These are phyloP conservation scores for Pseudogymnoascus sp. DNA, from an alignment of 2,329 filamentous ascomycete genomes.

Conservation along the genomic window DNA sequence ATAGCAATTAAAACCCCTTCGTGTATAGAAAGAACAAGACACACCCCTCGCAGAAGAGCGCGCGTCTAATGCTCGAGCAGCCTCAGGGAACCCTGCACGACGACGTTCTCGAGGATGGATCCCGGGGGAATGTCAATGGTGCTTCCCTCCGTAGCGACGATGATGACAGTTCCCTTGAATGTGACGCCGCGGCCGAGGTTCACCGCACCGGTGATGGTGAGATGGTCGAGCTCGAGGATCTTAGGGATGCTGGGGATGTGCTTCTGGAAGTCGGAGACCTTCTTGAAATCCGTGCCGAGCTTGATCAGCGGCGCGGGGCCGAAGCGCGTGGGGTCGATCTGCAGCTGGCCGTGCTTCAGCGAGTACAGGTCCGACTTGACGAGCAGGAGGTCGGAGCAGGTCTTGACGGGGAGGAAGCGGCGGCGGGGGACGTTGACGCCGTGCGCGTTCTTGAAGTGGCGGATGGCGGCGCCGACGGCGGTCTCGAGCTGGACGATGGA, in stretches of 20 bases:
- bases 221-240: slow-evolving; percentile 85
- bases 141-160: slow-evolving; percentile 93
- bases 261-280: slow-evolving; percentile 94
- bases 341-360: slow-evolving; percentile 93
- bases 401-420: slow-evolving; percentile 99
- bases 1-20: background rate
- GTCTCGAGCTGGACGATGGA: slow-evolving; percentile 98
- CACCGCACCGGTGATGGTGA: slow-evolving; percentile 95
- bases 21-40: background rate
- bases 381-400: slow-evolving; percentile 97
- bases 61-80: slow-evolving; percentile 53
- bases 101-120: slow-evolving; percentile 96
- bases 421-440: slow-evolving; percentile 97
- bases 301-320: slow-evolving; percentile 97
- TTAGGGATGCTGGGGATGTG: slow-evolving; percentile 81
- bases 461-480: slow-evolving; percentile 94
- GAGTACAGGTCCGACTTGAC: slow-evolving; percentile 99
- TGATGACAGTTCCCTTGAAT: slow-evolving; percentile 97
- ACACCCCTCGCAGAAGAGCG: background rate
- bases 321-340: slow-evolving; percentile 94
- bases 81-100: slow-evolving; percentile 91
- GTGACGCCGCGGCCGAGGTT: slow-evolving; percentile 94
- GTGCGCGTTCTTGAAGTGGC: slow-evolving; percentile 97
- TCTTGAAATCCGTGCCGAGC: slow-evolving; percentile 99
- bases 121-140: slow-evolving; percentile 97